Evolutionary conservation across 2,329 filamentous ascomycete genomes (phyloP).

Genomic region (Ascochyta koolunga): DNA sequence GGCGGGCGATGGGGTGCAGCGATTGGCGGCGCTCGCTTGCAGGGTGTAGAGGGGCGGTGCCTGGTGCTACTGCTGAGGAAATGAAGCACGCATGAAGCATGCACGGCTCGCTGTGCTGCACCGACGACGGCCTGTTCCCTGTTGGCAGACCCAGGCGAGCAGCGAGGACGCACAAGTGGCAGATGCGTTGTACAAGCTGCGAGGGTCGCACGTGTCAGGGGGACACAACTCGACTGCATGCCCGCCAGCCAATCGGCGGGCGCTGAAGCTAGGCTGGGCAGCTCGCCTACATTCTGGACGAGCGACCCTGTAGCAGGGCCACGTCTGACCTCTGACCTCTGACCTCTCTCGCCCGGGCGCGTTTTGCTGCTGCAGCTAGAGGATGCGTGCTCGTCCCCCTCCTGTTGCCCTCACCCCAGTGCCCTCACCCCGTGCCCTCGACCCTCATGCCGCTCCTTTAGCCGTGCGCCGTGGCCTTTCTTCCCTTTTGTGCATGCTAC

Average conservation of each 20-base stretch:
- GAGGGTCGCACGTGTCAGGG: conserved; percentile 11
- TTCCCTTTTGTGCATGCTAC: conserved; percentile 43
- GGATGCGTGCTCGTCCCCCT: conserved; percentile 42
- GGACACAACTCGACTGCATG: too few relatives aligned
- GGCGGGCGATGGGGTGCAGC: too few relatives aligned
- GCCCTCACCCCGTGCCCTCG: conserved; percentile 33
- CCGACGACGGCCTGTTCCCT: too few relatives aligned
- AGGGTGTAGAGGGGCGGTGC: conserved; percentile 5
- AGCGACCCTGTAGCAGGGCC: too few relatives aligned
- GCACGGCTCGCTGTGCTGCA: too few relatives aligned
- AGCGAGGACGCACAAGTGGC: too few relatives aligned
- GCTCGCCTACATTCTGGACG: conserved; percentile 33
- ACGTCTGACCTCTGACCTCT: conserved; percentile 18
- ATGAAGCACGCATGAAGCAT: conserved; percentile 27
- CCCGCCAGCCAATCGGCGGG: conserved; percentile 24
- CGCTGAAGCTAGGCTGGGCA: conserved; percentile 13
- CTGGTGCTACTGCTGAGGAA: conserved; percentile 14
- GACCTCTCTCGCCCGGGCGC: conserved; percentile 19
- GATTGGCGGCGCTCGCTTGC: conserved; percentile 3
- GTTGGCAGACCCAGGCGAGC: too few relatives aligned
- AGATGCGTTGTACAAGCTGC: conserved; percentile 10
- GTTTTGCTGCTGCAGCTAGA: conserved; percentile 32
- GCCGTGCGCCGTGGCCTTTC: conserved; percentile 24
- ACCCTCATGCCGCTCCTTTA: conserved; percentile 49
- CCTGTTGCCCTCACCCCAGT: conserved; percentile 30